Evolutionary conservation across 139 green algal species (phyloP).

Genomic region (Parachlorella kessleri): DNA sequence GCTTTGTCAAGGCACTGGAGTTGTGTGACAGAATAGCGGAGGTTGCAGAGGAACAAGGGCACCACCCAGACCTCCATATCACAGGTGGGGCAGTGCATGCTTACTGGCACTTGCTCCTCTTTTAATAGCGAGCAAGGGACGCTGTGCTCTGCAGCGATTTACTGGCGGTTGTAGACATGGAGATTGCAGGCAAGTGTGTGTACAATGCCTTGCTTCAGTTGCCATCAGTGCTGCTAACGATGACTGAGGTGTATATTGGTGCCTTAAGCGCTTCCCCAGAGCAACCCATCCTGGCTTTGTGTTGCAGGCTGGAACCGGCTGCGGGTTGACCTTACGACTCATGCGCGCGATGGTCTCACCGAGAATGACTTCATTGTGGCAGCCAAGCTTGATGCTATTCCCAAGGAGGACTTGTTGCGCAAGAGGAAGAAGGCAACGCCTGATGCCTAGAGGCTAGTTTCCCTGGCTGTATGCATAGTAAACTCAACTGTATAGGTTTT

Average conservation of each 20-base stretch:
- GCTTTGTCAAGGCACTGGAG: slow-evolving; percentile 40
- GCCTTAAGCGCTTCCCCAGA: not conserved
- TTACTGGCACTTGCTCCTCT: not conserved
- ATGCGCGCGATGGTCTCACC: slow-evolving; percentile 47
- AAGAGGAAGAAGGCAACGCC: slow-evolving; percentile 57
- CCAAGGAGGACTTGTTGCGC: slow-evolving; percentile 40
- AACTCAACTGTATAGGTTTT: too few species aligned
- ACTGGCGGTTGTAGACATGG: not conserved
- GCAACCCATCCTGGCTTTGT: not conserved
- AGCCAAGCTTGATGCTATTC: slow-evolving; percentile 49
- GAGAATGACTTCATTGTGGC: slow-evolving; percentile 68
- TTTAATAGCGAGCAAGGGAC: not conserved
- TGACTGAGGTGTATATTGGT: not conserved
- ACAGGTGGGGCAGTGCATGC: not conserved
- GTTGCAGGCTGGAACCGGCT: slow-evolving; percentile 58
- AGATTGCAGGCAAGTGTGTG: not conserved
- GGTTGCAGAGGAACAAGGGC: slow-evolving; percentile 40
- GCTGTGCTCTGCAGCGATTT: not conserved
- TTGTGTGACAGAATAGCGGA: slow-evolving; percentile 34
- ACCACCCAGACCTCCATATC: slow-evolving; percentile 55
- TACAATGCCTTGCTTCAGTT: not conserved
- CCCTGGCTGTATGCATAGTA: too few species aligned
- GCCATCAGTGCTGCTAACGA: not conserved
- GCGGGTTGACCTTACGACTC: slow-evolving; percentile 49
- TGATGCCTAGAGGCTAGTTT: too few species aligned